Evolutionary conservation across 108 stramenopile species (phyloP), one percentile per base, ranked within the genome.

Genomic region (Nitzschia inconspicua): DNA sequence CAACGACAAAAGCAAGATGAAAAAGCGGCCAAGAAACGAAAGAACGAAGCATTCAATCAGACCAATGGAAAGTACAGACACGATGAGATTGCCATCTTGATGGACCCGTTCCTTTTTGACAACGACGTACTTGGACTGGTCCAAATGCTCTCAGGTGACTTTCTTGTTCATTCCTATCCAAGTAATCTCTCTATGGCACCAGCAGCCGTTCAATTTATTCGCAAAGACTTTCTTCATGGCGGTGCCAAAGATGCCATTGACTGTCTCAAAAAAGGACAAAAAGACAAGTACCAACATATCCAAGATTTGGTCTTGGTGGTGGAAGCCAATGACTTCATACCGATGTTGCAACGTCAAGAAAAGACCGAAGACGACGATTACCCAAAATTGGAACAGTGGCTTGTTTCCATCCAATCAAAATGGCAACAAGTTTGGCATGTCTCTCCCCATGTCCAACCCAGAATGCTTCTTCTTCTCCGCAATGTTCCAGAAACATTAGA

Each of bases 331-430:
- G 67, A 73, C 11, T 78, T 70, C 29, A 70, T 82, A 34, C 63
- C 44, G 0, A 41, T 78, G 46, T 49, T 82, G 34, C 31, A 68
- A 39, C 66, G 75, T 20, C 31, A 62, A 22, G 57, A 20, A 34
- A 57, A 65, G 14, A 64, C 77, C 9, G 67, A 55, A 20, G 76
- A 77, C 57, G 80, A 82, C 40, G 73, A 82, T 29, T 82, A 82
- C 60, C 80, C 80, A 35, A 18, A 29, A 25, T 46, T 82, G 4
- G 63, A 61, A 46, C 28, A 42, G 14, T 82, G 60, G 47, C 25
- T 82, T 25, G 27, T 37, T 31, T n/a, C 30, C 3, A 20, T 82
- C 9, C 37, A 62, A 40, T 8, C 57, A 8, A 47, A 36, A 24
- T 82, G 73, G 76, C 22, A 69, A 71, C 42, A 25, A n/a, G 62